Conservation (phyloP, 2,329 filamentous ascomycete genomes). For the Aureobasidium sp. region DNA sequence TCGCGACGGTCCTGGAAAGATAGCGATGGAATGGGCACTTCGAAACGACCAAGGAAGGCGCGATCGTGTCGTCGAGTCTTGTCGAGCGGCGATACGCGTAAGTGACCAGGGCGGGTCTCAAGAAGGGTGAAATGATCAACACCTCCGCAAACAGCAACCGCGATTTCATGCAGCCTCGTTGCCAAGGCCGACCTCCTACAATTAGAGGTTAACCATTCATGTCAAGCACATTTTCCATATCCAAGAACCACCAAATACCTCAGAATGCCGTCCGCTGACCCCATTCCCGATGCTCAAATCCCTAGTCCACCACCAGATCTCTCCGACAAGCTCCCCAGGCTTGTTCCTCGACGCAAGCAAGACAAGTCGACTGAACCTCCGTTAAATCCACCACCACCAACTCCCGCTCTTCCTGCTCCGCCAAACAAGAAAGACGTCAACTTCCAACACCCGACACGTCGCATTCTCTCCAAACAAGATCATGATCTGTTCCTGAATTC, state of each 20-base stretch:
- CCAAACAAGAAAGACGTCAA: slow-evolving; percentile 44
- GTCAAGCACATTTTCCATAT: not conserved
- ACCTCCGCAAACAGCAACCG: not conserved
- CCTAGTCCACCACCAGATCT: slow-evolving; percentile 33
- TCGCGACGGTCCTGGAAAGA: not conserved
- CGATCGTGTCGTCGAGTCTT: not conserved
- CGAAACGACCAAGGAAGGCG: not conserved
- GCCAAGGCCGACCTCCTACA: not conserved
- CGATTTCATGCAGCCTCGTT: not conserved
- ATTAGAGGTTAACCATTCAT: not conserved
- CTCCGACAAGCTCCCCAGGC: slow-evolving; percentile 54
- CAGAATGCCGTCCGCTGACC: slow-evolving; percentile 53
- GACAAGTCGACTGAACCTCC: slow-evolving; percentile 31
- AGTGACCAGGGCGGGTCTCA: no score
- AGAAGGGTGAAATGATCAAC: not conserved
- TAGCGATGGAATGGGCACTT: not conserved
- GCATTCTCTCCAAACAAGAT: slow-evolving; percentile 74
- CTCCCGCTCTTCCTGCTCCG: slow-evolving; percentile 62
- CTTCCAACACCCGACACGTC: slow-evolving; percentile 61
- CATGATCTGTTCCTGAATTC: slow-evolving; percentile 75
- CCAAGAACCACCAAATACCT: not conserved
- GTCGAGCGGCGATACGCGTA: not conserved
- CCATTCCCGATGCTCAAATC: slow-evolving; percentile 67
- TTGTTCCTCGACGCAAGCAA: slow-evolving; percentile 55
- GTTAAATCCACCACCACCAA: slow-evolving; percentile 57